phyloP scores from a whole-genome alignment of 2,329 filamentous ascomycete genomes.

The Calonectria crousiana region DNA sequence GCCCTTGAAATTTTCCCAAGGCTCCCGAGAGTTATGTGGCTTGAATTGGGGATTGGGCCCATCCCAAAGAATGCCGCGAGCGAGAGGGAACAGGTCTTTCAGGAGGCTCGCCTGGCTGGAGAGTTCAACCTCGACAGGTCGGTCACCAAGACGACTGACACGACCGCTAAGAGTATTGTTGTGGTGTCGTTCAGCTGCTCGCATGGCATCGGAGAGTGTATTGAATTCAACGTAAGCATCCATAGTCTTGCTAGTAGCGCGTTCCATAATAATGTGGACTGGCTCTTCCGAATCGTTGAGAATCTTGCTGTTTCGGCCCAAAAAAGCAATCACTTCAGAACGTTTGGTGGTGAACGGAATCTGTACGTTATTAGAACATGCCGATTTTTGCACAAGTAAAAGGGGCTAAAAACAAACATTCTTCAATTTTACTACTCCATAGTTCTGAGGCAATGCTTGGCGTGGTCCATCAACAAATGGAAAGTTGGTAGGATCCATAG shows the following conservation, averaged over 20 bases:
- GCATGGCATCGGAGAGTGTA: conserved; percentile 64
- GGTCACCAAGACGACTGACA: conserved; percentile 65
- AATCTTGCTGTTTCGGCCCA: conserved; percentile 69
- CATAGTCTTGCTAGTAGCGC: conserved; percentile 71
- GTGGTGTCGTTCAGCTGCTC: conserved; percentile 63
- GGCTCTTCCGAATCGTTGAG: conserved; percentile 67
- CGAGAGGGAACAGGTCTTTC: conserved; percentile 71
- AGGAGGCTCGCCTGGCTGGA: conserved; percentile 69
- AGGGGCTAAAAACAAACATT: conserved; percentile 57
- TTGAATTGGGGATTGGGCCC: conserved; percentile 58
- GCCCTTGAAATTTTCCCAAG: conserved; percentile 68
- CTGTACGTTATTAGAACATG: conserved; percentile 50
- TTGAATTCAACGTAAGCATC: conserved; percentile 72
- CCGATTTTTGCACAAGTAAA: neutral
- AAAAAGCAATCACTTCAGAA: conserved; percentile 68
- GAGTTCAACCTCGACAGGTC: conserved; percentile 68
- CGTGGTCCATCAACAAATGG: conserved; percentile 60
- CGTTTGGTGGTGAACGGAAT: conserved; percentile 68
- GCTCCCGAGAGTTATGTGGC: conserved; percentile 49
- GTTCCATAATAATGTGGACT: conserved; percentile 74
- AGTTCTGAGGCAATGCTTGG: conserved; percentile 44
- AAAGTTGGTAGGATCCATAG: conserved; percentile 56
- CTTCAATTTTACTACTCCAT: conserved; percentile 62
- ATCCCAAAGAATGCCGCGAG: conserved; percentile 68
- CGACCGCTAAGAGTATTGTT: conserved; percentile 54